A percentile compares a stretch with the other conserved stretches of the same genome.
Conservation (phyloP, 1,284 basidiomycete genomes). For the Boletus hoseneyae region DNA sequence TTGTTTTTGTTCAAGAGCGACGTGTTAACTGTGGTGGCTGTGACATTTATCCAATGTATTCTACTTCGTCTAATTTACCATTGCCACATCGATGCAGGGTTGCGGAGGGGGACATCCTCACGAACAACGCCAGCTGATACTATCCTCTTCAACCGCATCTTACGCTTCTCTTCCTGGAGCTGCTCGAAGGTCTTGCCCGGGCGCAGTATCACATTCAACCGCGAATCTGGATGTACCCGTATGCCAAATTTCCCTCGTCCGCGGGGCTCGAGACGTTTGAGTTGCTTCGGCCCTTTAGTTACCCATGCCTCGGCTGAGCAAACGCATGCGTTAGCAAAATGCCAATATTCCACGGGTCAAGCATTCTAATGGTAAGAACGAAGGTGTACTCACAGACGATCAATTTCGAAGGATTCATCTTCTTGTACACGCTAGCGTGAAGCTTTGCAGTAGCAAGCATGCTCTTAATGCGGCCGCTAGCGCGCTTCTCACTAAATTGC, state of each 20-base stretch:
- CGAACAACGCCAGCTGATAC: slow-evolving; percentile 75
- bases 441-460: slow-evolving; percentile 87
- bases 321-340: slow-evolving; percentile 6
- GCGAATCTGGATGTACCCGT: slow-evolving; percentile 74
- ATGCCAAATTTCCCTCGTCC: slow-evolving; percentile 83
- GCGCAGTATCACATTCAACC: slow-evolving; percentile 75
- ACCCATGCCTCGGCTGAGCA: slow-evolving; percentile 87
- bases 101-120: slow-evolving; percentile 77
- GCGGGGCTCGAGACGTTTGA: slow-evolving; percentile 77
- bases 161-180: slow-evolving; percentile 58
- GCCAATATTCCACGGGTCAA: not conserved
- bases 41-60: slow-evolving; percentile 8
- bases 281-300: slow-evolving; percentile 71
- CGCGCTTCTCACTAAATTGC: slow-evolving; percentile 91
- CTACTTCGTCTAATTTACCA: slow-evolving; percentile 55
- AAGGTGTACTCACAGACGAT: slow-evolving; percentile 60
- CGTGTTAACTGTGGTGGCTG: slow-evolving; percentile 21
- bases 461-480: slow-evolving; percentile 80
- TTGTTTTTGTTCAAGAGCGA: slow-evolving; percentile 16
- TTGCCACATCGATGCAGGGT: slow-evolving; percentile 73
- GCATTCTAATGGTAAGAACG: not conserved
- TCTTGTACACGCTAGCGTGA: slow-evolving; percentile 80
- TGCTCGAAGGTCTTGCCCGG: slow-evolving; percentile 83
- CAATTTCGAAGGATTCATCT: slow-evolving; percentile 69
- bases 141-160: slow-evolving; percentile 70